Conservation (phyloP, 2,329 filamentous ascomycete genomes). For the Alternaria triticimaculans region DNA sequence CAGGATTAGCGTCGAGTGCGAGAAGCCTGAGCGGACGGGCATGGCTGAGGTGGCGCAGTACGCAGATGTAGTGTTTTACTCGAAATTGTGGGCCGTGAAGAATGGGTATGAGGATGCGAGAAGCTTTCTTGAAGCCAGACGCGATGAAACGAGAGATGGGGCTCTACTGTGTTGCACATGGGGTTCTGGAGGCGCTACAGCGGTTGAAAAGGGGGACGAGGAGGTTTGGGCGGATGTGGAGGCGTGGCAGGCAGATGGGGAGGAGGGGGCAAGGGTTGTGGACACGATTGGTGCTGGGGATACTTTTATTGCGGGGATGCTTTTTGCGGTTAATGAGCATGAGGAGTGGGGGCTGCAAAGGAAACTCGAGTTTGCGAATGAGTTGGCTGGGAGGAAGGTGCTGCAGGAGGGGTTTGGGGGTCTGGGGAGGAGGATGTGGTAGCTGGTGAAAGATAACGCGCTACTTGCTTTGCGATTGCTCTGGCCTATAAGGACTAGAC, state of each 20-base stretch:
- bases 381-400: conserved; percentile 72
- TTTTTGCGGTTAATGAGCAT: conserved; percentile 66
- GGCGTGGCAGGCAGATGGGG: conserved; percentile 11
- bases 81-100: conserved; percentile 70
- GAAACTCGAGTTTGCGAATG: conserved; percentile 67
- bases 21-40: conserved; percentile 70
- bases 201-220: conserved; percentile 45
- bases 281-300: conserved; percentile 77
- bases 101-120: conserved; percentile 12
- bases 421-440: conserved; percentile 19
- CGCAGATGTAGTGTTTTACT: conserved; percentile 77
- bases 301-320: conserved; percentile 75
- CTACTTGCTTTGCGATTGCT: not conserved
- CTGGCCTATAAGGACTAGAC: not conserved
- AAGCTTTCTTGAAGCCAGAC: conserved; percentile 43
- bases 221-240: conserved; percentile 8
- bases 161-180: conserved; percentile 64
- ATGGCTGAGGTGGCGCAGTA: conserved; percentile 65
- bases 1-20: conserved; percentile 72
- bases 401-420: conserved; percentile 67
- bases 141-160: conserved; percentile 42
- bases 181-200: conserved; percentile 62
- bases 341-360: conserved; percentile 57
- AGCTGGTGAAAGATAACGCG: not conserved
- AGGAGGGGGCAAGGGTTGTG: conserved; percentile 17